These are phyloP conservation scores for Colletotrichum costaricense DNA, from an alignment of 2,329 filamentous ascomycete genomes.

Conservation along the genomic window DNA sequence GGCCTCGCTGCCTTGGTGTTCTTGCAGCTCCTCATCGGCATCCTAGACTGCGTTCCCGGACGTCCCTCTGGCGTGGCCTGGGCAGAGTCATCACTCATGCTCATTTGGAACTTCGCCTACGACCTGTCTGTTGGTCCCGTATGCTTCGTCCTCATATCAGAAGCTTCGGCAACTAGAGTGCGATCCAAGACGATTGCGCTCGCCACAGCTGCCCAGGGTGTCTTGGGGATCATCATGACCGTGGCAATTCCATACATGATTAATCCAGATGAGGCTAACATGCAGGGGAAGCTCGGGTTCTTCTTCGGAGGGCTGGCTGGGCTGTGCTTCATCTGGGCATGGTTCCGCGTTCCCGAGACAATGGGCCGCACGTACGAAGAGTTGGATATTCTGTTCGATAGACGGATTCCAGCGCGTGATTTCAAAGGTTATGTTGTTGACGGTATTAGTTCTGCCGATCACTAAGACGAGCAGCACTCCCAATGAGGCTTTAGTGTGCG, in stretches of 20 bases:
- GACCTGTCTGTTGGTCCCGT: constrained; percentile 50
- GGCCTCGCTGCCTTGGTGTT: constrained; percentile 51
- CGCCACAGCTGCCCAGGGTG: constrained; percentile 54
- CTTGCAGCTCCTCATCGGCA: constrained; percentile 55
- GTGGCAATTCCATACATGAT: constrained; percentile 44
- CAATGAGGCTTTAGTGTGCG: not conserved
- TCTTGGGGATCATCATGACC: constrained; percentile 48
- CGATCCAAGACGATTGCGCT: constrained; percentile 58
- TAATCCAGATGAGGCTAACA: constrained; percentile 45
- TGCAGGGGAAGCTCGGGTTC: constrained; percentile 47
- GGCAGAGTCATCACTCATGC: constrained; percentile 61
- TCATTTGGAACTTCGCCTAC: constrained; percentile 53
- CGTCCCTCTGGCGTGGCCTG: constrained; percentile 52
- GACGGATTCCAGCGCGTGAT: constrained; percentile 42
- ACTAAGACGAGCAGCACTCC: not conserved
- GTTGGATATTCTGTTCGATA: constrained; percentile 46
- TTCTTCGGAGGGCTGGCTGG: constrained; percentile 38
- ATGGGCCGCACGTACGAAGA: constrained; percentile 41
- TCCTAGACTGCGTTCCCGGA: constrained; percentile 57
- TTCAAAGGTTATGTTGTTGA: constrained; percentile 52
- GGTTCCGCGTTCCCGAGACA: constrained; percentile 41
- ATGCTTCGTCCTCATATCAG: constrained; percentile 63
- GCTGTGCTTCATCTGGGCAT: constrained; percentile 40
- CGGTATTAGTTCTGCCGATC: not conserved
- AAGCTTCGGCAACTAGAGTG: constrained; percentile 58